Evolutionary conservation across 306 rosid genomes (phyloP).

Genomic region (Acacia confusa): DNA sequence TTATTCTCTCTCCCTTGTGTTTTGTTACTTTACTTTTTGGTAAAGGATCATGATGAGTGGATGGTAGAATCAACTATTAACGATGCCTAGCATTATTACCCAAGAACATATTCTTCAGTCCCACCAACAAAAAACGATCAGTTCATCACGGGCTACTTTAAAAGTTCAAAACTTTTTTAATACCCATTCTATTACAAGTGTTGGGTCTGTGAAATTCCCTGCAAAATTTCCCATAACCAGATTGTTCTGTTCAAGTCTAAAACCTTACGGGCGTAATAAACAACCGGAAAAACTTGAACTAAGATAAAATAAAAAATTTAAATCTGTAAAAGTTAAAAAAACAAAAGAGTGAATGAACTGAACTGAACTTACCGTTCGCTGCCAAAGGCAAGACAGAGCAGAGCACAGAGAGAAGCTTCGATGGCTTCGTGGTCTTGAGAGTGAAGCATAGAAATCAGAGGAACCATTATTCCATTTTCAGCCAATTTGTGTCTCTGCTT

Average conservation of each 20-base stretch:
- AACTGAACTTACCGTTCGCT: constrained; percentile 76
- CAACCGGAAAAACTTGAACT: constrained; percentile 7
- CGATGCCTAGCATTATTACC: constrained; percentile 39
- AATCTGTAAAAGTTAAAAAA: constrained; percentile 11
- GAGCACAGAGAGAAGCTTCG: constrained; percentile 75
- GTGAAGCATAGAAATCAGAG: constrained; percentile 74
- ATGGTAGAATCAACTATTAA: constrained; percentile 23
- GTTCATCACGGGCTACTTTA: constrained; percentile 23
- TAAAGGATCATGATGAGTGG: constrained; percentile 36
- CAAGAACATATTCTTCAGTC: constrained; percentile 52
- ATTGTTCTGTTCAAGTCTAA: constrained; percentile 19
- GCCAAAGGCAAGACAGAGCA: constrained; percentile 75
- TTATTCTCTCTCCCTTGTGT: background rate
- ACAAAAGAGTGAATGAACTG: constrained; percentile 19
- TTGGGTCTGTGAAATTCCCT: constrained; percentile 10
- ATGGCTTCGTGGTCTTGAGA: constrained; percentile 53
- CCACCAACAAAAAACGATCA: constrained; percentile 35
- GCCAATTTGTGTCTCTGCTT: constrained; percentile 64
- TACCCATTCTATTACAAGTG: background rate
- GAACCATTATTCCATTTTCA: constrained; percentile 56
- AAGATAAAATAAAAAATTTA: background rate
- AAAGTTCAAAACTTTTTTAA: constrained; percentile 33
- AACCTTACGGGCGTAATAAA: background rate
- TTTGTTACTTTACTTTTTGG: constrained; percentile 29
- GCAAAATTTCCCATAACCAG: background rate